Evolutionary conservation across 345 rosid species (phyloP), one percentile per base, ranked within the genome.

Genomic region (Sisymbrium altissimum): DNA sequence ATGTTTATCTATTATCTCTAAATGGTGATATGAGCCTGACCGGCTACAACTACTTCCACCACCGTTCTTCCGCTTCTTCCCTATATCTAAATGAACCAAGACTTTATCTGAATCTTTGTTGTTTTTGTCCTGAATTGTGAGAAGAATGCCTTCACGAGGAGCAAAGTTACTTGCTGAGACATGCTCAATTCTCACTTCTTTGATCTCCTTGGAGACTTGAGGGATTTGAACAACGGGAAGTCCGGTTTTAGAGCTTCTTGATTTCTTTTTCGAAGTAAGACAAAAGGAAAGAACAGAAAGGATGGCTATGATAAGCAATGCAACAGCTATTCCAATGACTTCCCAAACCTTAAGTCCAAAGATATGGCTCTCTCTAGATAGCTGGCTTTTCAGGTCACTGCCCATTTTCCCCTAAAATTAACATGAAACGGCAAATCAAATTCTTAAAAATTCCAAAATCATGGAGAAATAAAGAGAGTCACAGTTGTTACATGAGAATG

Each of bases 121-220:
- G 33, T 57, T 32, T 29, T 52, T 38, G 68, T 55, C 75, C 1
- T 49, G 57, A 41, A 75, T 73, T 14, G 64, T 70, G 41, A 83
- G 72, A 66, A 69, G 79, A 67, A 74, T 74, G 30, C 78, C 92
- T 58, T 79, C 82, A 60, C 85, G 84, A 38, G 93, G 96, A 53
- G 77, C 85, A 74, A 92, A 89, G 68, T 88, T 84, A 74, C 78
- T 83, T 3, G 97, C 48, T 7, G 93, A 83, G 17, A 85, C 83
- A 66, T 89, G 97, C 72, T 94, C 98, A 73, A 92, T 90, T 45
- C 88, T 80, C 18, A 92, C 96, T 74, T 94, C 98, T 84, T 89
- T 91, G 59, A 94, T 94, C 81, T 94, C 98, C 79, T 94, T 92
- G 0, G 97, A 94, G 62, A 89, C 86, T 18, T 86, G 38, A 14